Conservation (phyloP, 2,329 filamentous ascomycete species). For the Epichloe gansuensis region DNA sequence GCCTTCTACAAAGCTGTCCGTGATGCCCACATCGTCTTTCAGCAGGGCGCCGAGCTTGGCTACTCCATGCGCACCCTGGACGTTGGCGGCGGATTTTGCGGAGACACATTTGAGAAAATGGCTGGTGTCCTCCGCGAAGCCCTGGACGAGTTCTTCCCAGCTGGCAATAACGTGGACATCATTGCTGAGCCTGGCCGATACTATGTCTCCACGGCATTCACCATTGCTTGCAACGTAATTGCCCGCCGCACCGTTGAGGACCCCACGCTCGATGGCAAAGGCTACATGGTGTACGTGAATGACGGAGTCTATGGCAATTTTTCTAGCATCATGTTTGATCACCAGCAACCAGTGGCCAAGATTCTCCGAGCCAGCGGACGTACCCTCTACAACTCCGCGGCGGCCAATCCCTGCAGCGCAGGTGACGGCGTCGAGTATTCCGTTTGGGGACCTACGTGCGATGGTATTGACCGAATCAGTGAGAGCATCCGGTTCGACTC, state of each 20-base stretch:
- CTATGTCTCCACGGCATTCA: conserved; percentile 89
- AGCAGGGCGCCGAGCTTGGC: conserved; percentile 65
- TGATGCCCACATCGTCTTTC: conserved; percentile 81
- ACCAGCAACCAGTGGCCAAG: conserved; percentile 80
- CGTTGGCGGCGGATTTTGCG: conserved; percentile 85
- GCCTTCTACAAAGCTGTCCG: conserved; percentile 85
- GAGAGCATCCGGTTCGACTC: conserved; percentile 67
- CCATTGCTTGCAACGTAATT: conserved; percentile 89
- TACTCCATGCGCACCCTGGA: conserved; percentile 80
- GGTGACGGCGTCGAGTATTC: conserved; percentile 66
- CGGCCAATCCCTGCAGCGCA: conserved; percentile 33
- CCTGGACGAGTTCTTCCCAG: conserved; percentile 79
- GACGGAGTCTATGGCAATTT: conserved; percentile 98
- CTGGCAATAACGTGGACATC: conserved; percentile 57
- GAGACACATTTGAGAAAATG: conserved; percentile 86
- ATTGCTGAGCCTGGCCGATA: conserved; percentile 96
- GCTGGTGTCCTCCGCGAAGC: conserved; percentile 67
- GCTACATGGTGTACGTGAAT: conserved; percentile 96
- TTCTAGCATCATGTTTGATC: conserved; percentile 98
- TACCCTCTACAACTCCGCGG: conserved; percentile 44
- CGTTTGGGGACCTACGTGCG: conserved; percentile 95
- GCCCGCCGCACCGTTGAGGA: conserved; percentile 81
- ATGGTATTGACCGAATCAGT: conserved; percentile 91
- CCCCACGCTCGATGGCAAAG: conserved; percentile 49
- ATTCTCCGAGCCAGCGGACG: conserved; percentile 54